These are phyloP conservation scores for Zymoseptoria tritici DNA, from an alignment of 2,329 filamentous ascomycete genomes.

Conservation along the genomic window DNA sequence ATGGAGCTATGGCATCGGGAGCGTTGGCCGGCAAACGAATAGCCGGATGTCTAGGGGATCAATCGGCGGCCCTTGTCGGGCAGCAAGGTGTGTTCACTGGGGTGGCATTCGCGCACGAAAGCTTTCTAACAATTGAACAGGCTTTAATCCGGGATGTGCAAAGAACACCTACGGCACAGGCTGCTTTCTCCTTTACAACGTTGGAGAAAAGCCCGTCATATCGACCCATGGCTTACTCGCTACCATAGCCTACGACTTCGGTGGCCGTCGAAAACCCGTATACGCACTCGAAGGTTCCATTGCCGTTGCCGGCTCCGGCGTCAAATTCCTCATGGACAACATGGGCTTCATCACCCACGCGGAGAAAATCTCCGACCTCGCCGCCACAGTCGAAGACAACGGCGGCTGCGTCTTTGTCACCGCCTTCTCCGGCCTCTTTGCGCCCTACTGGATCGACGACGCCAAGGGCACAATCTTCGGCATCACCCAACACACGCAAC, in stretches of 20 bases:
- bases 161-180: conserved; percentile 92
- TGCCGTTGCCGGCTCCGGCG: conserved; percentile 68
- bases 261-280: conserved; percentile 49
- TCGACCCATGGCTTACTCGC: conserved; percentile 74
- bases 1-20: conserved; percentile 60
- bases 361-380: conserved; percentile 57
- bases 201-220: conserved; percentile 76
- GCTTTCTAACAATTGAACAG: conserved; percentile 31
- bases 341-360: conserved; percentile 57
- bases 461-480: conserved; percentile 52
- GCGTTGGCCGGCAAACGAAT: conserved; percentile 63
- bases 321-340: conserved; percentile 66
- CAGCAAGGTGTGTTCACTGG: conserved; percentile 65
- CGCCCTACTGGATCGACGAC: conserved; percentile 92
- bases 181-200: conserved; percentile 84
- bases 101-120: neutral
- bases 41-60: conserved; percentile 78
- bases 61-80: conserved; percentile 77
- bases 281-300: conserved; percentile 78
- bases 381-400: conserved; percentile 61
- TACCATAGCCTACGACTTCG: conserved; percentile 83
- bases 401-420: conserved; percentile 82
- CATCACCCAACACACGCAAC: conserved; percentile 60
- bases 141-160: conserved; percentile 71
- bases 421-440: conserved; percentile 83